Base-by-base conservation (phyloP, 371 early-diverging fungal species). In the Actinomucor elegans region DNA sequence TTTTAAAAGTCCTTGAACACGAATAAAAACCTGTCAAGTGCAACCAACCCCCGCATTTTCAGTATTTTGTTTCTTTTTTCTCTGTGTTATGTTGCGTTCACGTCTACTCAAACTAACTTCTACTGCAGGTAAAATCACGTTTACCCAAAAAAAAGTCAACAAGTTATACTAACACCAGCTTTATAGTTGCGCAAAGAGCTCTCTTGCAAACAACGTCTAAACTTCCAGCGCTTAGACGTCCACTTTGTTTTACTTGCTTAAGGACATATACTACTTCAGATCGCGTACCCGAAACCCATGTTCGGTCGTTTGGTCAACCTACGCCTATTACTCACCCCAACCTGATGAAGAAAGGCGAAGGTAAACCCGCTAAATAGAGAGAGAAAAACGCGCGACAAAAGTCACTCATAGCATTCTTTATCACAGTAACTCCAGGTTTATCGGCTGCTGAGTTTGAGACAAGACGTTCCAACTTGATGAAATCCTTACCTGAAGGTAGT, bases 341-440 rank as follows among this genome's bases (percentile, higher is more conserved):
- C 52, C 71, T 94, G 28, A 79, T 96, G 55, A 71, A 81, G 53
- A 65, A 81, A 29, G 81, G 80, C 17, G 88, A 94, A 68, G 67
- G 91, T 89, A 76, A 48, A 34, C 33, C 7, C 11, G 7, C 5
- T n/a, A n/a, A n/a, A n/a, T n/a, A n/a, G n/a, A n/a, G n/a, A n/a
- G n/a, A n/a, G n/a, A n/a, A n/a, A n/a, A n/a, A n/a, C n/a, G n/a
- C n/a, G n/a, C n/a, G n/a, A n/a, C n/a, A 21, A 17, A 23, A n/a
- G 15, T 14, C 14, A 8, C 8, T 45, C 9, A 28, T 12, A 18
- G n/a, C 21, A 17, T 9, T 35, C 11, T 20, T 18, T 3, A 1
- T 26, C 15, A 23, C 64, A 88, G 90, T 91, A 26, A 93, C 94
- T 14, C 91, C 91, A 6, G 96, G 94, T 0, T 75, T 96, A 27